These are phyloP conservation scores for Penicillium coprophilum DNA, from an alignment of 495 filamentous ascomycete species.

Conservation along the genomic window DNA sequence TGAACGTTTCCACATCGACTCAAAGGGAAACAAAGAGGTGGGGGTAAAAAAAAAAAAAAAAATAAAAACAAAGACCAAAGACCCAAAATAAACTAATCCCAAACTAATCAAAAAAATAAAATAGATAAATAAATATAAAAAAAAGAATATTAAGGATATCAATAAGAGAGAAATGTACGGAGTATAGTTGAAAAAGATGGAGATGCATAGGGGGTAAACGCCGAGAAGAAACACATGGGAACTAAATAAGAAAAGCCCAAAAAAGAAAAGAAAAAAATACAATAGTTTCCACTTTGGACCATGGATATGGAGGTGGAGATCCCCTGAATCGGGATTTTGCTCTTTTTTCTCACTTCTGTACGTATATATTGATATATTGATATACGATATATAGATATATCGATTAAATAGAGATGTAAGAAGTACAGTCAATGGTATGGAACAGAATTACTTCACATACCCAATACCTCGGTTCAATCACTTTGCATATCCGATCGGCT, in stretches of 20 bases:
- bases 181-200: not conserved
- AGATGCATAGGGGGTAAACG: too few species aligned
- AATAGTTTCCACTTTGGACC: constrained; percentile 2
- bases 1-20: constrained; percentile 49
- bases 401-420: too few species aligned
- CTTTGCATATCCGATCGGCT: not conserved
- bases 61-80: not conserved
- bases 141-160: too few species aligned
- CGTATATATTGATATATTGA: too few species aligned
- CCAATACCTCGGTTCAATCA: too few species aligned
- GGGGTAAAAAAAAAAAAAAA: constrained; percentile 3
- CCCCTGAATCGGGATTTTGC: not conserved
- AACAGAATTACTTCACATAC: too few species aligned
- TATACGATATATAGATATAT: too few species aligned
- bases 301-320: constrained; percentile 6
- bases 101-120: not conserved
- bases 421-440: too few species aligned
- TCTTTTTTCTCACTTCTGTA: too few species aligned
- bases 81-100: too few species aligned
- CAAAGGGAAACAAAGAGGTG: constrained; percentile 23
- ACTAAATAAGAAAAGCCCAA: not conserved
- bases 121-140: not conserved
- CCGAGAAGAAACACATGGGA: not conserved
- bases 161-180: too few species aligned
- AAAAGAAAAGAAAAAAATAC: not conserved